Evolutionary conservation across 2,329 filamentous ascomycete species (phyloP).

Genomic region (Xylaria arbuscula): DNA sequence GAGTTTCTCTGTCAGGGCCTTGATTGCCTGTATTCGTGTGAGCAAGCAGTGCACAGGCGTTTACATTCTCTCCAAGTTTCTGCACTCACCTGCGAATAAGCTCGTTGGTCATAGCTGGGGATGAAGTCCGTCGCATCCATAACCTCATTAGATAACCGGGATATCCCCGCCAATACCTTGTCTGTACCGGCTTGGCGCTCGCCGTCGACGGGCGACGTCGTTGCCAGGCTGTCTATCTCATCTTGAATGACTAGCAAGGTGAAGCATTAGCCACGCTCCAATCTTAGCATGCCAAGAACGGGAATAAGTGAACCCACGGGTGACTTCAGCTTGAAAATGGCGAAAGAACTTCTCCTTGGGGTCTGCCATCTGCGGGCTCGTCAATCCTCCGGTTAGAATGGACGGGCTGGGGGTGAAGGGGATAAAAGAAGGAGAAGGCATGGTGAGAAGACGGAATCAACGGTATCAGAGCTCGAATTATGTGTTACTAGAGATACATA

Average conservation of each 20-base stretch:
- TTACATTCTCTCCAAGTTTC: not conserved
- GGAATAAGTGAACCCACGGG: constrained; percentile 61
- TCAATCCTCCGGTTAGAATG: constrained; percentile 40
- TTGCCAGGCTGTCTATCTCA: constrained; percentile 75
- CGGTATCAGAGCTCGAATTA: constrained; percentile 8
- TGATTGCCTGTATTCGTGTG: constrained; percentile 70
- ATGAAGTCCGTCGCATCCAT: constrained; percentile 84
- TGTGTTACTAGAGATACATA: not conserved
- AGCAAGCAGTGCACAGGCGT: constrained; percentile 9
- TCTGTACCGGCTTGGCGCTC: constrained; percentile 86
- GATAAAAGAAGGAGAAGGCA: constrained; percentile 43
- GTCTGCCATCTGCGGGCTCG: constrained; percentile 54
- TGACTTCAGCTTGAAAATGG: constrained; percentile 81
- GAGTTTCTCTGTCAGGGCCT: constrained; percentile 81
- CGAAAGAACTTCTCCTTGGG: constrained; percentile 85
- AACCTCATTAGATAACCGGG: constrained; percentile 83
- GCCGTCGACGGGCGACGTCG: constrained; percentile 71
- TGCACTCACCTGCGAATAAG: constrained; percentile 76
- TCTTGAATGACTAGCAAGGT: constrained; percentile 73
- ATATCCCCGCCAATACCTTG: constrained; percentile 81
- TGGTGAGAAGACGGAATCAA: constrained; percentile 24
- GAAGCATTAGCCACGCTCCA: constrained; percentile 23
- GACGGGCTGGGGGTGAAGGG: constrained; percentile 42
- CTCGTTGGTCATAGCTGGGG: constrained; percentile 88
- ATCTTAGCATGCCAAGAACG: not conserved